phyloP scores from a whole-genome alignment of 768 basidiomycete species.

The Leccinum subgranulosum region DNA sequence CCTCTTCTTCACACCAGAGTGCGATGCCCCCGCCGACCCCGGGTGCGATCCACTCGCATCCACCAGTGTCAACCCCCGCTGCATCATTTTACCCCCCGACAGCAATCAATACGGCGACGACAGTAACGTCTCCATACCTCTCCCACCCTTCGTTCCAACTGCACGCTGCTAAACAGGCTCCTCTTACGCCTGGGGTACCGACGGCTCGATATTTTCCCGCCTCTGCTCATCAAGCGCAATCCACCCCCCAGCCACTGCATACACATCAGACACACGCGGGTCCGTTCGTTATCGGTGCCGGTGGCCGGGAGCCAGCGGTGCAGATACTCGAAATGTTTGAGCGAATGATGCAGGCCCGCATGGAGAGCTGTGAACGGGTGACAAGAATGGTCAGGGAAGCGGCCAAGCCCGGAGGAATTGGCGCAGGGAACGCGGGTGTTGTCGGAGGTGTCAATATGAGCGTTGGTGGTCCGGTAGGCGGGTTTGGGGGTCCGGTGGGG shows the following conservation, averaged over 20 bases:
- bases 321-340: conserved; percentile 66
- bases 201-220: conserved; percentile 9
- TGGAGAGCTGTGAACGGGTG: conserved; percentile 73
- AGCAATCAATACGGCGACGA: conserved; percentile 28
- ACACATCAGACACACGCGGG: conserved; percentile 14
- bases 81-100: conserved; percentile 30
- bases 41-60: conserved; percentile 15
- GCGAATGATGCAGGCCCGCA: conserved; percentile 67
- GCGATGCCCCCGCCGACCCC: conserved; percentile 9
- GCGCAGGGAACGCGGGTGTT: conserved; percentile 4
- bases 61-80: conserved; percentile 15
- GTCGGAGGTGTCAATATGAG: conserved; percentile 14
- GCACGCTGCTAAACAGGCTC: conserved; percentile 11
- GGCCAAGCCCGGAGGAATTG: conserved; percentile 20
- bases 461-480: conserved; percentile 29
- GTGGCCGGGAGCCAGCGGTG: conserved; percentile 39
- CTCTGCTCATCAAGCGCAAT: conserved; percentile 8
- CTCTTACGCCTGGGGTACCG: conserved; percentile 9
- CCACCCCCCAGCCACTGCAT: conserved; percentile 10
- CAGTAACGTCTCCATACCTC: conserved; percentile 32
- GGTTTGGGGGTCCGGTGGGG: conserved; percentile 29
- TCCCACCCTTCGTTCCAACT: conserved; percentile 30
- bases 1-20: conserved; percentile 23
- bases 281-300: conserved; percentile 29
- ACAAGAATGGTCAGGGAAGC: conserved; percentile 48